phyloP scores from a whole-genome alignment of 1,284 basidiomycete genomes.

The Phaffia rhodozyma region DNA sequence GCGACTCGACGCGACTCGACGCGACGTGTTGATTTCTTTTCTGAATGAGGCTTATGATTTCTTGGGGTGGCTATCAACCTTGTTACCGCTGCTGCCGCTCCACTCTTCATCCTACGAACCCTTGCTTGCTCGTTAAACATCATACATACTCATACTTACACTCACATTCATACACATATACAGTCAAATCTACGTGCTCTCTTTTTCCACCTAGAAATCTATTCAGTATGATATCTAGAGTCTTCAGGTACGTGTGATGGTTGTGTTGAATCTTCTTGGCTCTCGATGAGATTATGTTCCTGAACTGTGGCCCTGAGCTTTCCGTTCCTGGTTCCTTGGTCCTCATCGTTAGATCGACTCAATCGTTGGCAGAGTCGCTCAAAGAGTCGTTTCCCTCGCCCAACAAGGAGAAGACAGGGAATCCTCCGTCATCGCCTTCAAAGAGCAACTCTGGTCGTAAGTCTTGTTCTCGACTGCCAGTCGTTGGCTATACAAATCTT shows the following conservation, averaged over 20 bases:
- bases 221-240: constrained; percentile 4
- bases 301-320: not conserved
- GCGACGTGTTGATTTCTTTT: too few species aligned
- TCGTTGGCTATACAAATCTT: not conserved
- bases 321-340: not conserved
- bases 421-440: constrained; percentile 1
- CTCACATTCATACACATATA: too few species aligned
- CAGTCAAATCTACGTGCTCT: too few species aligned
- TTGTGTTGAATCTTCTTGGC: not conserved
- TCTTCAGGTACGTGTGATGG: constrained; percentile 1
- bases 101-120: too few species aligned
- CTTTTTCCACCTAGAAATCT: too few species aligned
- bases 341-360: constrained; percentile 11
- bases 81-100: too few species aligned
- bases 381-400: constrained; percentile 8
- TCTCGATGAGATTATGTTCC: not conserved
- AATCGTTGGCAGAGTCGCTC: constrained; percentile 10
- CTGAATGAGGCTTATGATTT: too few species aligned
- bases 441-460: constrained; percentile 1
- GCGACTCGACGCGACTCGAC: too few species aligned
- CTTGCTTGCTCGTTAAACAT: too few species aligned
- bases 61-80: too few species aligned
- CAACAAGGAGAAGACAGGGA: not conserved
- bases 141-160: not conserved
- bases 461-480: too few species aligned